Evolutionary conservation across 2,329 filamentous ascomycete species (phyloP).

Genomic region (Penicillium sp.): DNA sequence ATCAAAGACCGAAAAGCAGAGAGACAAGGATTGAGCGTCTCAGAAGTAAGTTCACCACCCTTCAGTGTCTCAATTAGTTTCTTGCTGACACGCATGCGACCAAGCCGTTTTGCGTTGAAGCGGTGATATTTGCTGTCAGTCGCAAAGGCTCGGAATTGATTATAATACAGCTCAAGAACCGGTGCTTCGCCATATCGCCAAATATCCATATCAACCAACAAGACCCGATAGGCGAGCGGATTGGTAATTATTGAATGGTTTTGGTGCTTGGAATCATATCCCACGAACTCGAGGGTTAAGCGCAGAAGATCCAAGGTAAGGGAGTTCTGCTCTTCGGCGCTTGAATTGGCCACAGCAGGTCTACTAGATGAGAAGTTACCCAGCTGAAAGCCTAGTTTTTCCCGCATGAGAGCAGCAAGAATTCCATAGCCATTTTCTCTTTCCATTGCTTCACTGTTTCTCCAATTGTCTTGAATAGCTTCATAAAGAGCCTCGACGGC

Average conservation of each 20-base stretch:
- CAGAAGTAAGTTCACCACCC: slow-evolving; percentile 70
- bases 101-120: slow-evolving; percentile 84
- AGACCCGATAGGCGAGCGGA: slow-evolving; percentile 85
- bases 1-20: slow-evolving; percentile 76
- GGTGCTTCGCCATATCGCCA: slow-evolving; percentile 78
- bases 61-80: slow-evolving; percentile 87
- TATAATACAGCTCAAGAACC: slow-evolving; percentile 87
- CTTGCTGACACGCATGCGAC: slow-evolving; percentile 94
- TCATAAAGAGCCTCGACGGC: slow-evolving; percentile 82
- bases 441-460: slow-evolving; percentile 98
- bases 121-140: slow-evolving; percentile 87
- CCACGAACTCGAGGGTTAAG: slow-evolving; percentile 80
- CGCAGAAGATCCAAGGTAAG: slow-evolving; percentile 65
- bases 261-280: slow-evolving; percentile 76
- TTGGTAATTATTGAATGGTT: slow-evolving; percentile 93
- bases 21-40: slow-evolving; percentile 74
- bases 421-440: slow-evolving; percentile 91
- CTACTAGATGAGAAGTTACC: slow-evolving; percentile 44
- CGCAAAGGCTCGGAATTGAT: slow-evolving; percentile 85
- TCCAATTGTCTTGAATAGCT: slow-evolving; percentile 86
- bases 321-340: slow-evolving; percentile 49
- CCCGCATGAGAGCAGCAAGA: slow-evolving; percentile 76
- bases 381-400: slow-evolving; percentile 61
- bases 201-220: slow-evolving; percentile 88
- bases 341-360: slow-evolving; percentile 36